A percentile compares a stretch with the other conserved stretches of the same genome.
These are phyloP conservation scores for Noccaea caerulescens DNA, from an alignment of 345 rosid species.

Conservation along the genomic window DNA sequence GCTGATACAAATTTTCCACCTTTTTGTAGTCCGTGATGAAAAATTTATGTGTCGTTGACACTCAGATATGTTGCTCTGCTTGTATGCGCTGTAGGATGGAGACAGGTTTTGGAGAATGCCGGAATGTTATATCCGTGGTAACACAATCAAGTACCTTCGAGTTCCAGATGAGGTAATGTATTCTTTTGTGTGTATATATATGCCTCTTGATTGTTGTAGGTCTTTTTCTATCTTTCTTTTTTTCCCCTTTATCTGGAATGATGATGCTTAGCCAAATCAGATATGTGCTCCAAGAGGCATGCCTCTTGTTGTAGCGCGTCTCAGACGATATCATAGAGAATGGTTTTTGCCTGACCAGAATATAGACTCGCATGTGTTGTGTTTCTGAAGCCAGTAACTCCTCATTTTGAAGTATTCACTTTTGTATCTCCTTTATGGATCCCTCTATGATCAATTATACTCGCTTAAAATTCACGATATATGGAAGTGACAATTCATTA, in stretches of 20 bases:
- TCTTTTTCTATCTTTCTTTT: background rate
- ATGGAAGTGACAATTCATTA: background rate
- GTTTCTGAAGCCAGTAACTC: background rate
- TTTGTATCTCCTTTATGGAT: background rate
- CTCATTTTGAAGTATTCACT: background rate
- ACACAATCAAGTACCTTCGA: slow-evolving; percentile 96
- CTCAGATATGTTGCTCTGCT: background rate
- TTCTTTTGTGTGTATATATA: slow-evolving; percentile 4
- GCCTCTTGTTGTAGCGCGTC: slow-evolving; percentile 43
- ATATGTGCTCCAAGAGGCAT: slow-evolving; percentile 45
- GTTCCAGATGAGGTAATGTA: slow-evolving; percentile 93
- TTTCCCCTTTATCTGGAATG: slow-evolving; percentile 28
- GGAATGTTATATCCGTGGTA: slow-evolving; percentile 98
- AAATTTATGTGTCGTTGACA: slow-evolving; percentile 13
- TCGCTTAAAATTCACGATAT: background rate
- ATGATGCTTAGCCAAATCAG: slow-evolving; percentile 51
- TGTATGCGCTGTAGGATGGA: slow-evolving; percentile 68
- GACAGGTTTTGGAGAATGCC: slow-evolving; percentile 99
- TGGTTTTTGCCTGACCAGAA: slow-evolving; percentile 48
- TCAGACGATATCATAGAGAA: slow-evolving; percentile 45
- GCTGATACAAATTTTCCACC: background rate
- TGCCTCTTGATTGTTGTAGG: background rate
- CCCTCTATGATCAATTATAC: background rate
- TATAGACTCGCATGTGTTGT: background rate
- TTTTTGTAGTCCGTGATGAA: background rate